Evolutionary conservation across 176 grass and related monocot genomes (phyloP), one percentile per base, ranked within the genome.

Genomic region (Sorghum bicolor): DNA sequence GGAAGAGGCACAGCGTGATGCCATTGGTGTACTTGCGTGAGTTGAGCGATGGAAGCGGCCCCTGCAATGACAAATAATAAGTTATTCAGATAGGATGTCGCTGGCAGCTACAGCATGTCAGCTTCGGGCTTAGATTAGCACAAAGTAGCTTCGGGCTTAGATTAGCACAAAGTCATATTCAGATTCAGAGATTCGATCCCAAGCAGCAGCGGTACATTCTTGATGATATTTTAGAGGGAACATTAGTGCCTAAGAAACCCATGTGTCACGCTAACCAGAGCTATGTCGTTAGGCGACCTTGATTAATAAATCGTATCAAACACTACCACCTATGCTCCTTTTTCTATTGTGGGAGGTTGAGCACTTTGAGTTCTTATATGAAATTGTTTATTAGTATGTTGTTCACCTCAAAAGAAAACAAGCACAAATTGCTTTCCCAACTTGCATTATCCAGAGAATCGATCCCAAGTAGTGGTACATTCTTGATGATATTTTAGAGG

Each of bases 11-110:
- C 44, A 96, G 74, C 57, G 93, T 79, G 47, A 99, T 85, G 52
- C 83, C 79, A 37, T 99, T 99, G 32, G 96, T 99, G 81, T 99
- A 96, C 62, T 65, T 69, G 72, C 86, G 87, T 0, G 96, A 99
- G 67, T 96, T 99, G 8, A 99, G 83, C 72, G 91, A 83, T 20
- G 87, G 67, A 30, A 81, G 78, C 4, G 77, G 39, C 0, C 69
- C 85, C 94, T 94, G 67, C 75, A 64, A 25, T 8, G 0, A 79
- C 4, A 50, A 58, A 84, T 80, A 57, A 67, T 24, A 26, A 61
- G 33, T 52, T 32, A 48, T 58, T 79, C 71, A 67, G 26, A 14
- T 77, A 44, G 65, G 24, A 76, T 22, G 38, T 82, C 68, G 66
- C 55, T 34, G 58, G 62, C 65, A 15, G 4, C 78, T 37, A 20